These are phyloP conservation scores for Symbiotaphrina buchneri DNA, from an alignment of 495 filamentous ascomycete genomes.

Conservation along the genomic window DNA sequence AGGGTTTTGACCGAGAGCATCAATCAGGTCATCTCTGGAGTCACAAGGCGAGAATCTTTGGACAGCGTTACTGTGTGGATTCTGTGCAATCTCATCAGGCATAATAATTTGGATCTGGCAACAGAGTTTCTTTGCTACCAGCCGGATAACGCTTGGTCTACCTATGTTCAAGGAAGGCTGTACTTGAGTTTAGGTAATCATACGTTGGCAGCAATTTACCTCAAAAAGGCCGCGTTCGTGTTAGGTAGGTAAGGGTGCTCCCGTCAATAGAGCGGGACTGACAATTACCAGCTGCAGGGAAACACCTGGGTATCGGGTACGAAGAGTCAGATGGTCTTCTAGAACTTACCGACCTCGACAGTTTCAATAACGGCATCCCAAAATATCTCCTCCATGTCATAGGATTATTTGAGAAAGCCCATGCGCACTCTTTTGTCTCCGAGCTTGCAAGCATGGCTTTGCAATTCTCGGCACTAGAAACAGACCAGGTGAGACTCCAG, in stretches of 20 bases:
- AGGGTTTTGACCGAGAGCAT: background rate
- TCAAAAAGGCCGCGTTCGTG: slow-evolving; percentile 62
- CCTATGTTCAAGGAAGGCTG: slow-evolving; percentile 70
- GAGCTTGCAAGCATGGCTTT: slow-evolving; percentile 69
- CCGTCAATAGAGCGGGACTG: too few relatives aligned
- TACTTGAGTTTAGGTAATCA: slow-evolving; percentile 49
- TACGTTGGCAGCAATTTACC: slow-evolving; percentile 47
- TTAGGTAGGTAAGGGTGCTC: too few relatives aligned
- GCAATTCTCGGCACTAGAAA: slow-evolving; percentile 21
- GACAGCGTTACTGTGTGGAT: slow-evolving; percentile 29
- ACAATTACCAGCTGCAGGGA: slow-evolving; percentile 8
- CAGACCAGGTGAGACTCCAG: slow-evolving; percentile 3
- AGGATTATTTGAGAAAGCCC: slow-evolving; percentile 53
- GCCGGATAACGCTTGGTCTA: slow-evolving; percentile 43
- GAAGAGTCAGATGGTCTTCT: slow-evolving; percentile 26
- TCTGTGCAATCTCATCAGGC: slow-evolving; percentile 48
- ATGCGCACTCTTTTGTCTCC: slow-evolving; percentile 52
- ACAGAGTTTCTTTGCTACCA: slow-evolving; percentile 52
- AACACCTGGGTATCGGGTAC: slow-evolving; percentile 14
- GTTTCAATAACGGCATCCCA: slow-evolving; percentile 53
- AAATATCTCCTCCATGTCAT: slow-evolving; percentile 77
- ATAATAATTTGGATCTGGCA: slow-evolving; percentile 47
- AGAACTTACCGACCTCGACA: slow-evolving; percentile 42
- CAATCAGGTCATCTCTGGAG: background rate
- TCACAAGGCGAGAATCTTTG: slow-evolving; percentile 6